Conservation (phyloP, 352 stramenopile species). For the Pythium biforme region DNA sequence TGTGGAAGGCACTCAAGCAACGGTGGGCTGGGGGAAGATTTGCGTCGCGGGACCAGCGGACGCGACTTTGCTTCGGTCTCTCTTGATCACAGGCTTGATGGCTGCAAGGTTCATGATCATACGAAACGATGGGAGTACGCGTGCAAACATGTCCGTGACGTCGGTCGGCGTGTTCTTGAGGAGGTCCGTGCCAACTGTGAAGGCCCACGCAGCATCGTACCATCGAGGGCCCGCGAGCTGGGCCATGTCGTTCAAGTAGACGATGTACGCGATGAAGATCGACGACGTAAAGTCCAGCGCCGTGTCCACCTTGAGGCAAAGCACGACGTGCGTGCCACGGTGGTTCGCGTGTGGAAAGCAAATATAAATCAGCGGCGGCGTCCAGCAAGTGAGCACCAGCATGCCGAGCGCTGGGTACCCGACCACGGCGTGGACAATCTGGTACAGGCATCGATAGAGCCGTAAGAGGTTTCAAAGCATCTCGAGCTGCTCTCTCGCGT, state of each 20-base stretch:
- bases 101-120: conserved; percentile 11
- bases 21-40: neutral
- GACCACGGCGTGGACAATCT: conserved; percentile 1
- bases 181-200: conserved; percentile 6
- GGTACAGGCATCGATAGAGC: conserved; percentile 7
- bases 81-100: conserved; percentile 15
- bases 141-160: neutral
- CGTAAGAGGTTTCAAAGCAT: conserved; percentile 7
- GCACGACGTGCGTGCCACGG: conserved; percentile 4
- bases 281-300: conserved; percentile 18
- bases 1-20: too few species aligned
- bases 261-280: conserved; percentile 1
- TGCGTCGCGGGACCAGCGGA: neutral
- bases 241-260: conserved; percentile 9
- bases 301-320: conserved; percentile 16
- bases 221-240: neutral
- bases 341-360: conserved; percentile 10
- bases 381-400: conserved; percentile 20
- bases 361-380: conserved; percentile 14
- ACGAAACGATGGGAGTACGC: neutral
- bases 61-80: neutral
- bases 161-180: neutral
- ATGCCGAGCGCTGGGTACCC: conserved; percentile 5
- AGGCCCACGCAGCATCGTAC: conserved; percentile 13
- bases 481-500: conserved; percentile 14